These are phyloP conservation scores for Cornus suecica DNA, from an alignment of 148 eudicot species.

Conservation along the genomic window DNA sequence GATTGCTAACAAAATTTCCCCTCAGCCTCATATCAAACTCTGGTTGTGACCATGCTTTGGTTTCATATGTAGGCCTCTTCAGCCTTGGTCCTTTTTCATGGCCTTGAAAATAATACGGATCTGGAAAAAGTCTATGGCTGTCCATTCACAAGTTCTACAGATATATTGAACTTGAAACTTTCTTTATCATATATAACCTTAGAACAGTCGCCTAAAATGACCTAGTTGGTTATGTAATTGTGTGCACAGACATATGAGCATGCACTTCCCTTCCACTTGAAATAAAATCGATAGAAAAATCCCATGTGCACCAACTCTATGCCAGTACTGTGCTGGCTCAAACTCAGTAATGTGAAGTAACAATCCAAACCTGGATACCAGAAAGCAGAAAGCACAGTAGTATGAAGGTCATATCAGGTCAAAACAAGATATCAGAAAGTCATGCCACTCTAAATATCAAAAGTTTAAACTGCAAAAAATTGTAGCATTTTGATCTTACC, in stretches of 20 bases:
- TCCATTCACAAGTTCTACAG: not conserved
- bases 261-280: not conserved
- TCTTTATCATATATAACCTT: not conserved
- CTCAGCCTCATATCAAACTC: not conserved
- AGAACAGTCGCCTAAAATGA: not conserved
- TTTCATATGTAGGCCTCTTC: not conserved
- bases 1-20: not conserved
- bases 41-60: not conserved
- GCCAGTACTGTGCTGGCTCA: not conserved
- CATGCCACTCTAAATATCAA: not conserved
- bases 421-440: not conserved
- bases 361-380: not conserved
- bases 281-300: not conserved
- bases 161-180: not conserved
- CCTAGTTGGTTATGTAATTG: not conserved
- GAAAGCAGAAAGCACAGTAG: not conserved
- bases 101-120: not conserved
- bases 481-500: constrained; percentile 34
- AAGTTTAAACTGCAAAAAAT: not conserved
- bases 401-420: not conserved
- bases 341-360: not conserved
- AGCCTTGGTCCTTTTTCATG: not conserved
- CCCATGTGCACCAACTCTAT: not conserved
- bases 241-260: no score
- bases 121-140: not conserved